Conservation (phyloP, 225 moss, liverwort and hornwort species). For the Marchantia paleacea region DNA sequence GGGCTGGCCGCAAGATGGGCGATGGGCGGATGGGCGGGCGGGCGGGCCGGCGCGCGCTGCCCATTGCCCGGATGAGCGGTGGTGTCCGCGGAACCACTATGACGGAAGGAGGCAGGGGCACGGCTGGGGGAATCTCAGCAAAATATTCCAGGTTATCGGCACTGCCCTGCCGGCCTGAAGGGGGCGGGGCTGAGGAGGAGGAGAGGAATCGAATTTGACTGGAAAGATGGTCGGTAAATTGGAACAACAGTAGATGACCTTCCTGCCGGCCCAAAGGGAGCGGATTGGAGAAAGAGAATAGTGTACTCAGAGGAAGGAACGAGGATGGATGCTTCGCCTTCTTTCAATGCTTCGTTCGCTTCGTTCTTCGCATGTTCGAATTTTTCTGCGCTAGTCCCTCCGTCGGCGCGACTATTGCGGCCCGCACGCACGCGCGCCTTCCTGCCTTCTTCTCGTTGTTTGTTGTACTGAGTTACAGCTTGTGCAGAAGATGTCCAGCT, state of each 20-base stretch:
- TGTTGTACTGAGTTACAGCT: background rate
- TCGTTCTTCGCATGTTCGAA: background rate
- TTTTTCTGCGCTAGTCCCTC: background rate
- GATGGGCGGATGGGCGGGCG: background rate
- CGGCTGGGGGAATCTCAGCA: too few species aligned
- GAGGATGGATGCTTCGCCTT: conserved; percentile 20
- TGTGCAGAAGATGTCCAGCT: background rate
- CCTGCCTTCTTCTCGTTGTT: background rate
- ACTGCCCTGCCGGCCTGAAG: background rate
- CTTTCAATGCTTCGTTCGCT: background rate
- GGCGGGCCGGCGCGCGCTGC: too few species aligned
- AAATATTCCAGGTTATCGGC: background rate
- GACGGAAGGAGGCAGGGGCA: background rate
- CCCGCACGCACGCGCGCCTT: conserved; percentile 13
- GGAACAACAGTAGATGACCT: background rate
- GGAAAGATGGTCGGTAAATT: background rate
- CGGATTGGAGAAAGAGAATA: background rate
- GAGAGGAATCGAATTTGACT: background rate
- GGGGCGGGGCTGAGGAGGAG: background rate
- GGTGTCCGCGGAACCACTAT: background rate
- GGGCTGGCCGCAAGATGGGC: too few species aligned
- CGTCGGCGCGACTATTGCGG: conserved; percentile 13
- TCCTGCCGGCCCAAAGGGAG: conserved; percentile 3
- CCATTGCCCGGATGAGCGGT: background rate
- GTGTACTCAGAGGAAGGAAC: background rate